phyloP scores from a whole-genome alignment of 768 basidiomycete genomes.

The Russula emetica region DNA sequence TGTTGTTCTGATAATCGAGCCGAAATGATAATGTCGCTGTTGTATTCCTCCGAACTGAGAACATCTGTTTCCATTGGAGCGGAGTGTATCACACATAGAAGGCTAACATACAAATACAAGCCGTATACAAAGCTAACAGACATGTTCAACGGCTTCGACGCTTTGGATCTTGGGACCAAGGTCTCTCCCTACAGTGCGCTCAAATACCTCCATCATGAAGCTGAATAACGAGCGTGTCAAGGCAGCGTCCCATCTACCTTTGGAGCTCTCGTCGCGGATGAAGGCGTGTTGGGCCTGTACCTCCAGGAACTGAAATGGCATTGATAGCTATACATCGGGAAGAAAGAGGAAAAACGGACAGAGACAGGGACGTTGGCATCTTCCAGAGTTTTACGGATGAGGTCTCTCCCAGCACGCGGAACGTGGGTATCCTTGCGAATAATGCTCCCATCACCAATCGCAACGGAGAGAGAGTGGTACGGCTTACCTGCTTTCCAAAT shows the following conservation, averaged over 20 bases:
- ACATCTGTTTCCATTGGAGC: background rate
- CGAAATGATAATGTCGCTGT: conserved; percentile 33
- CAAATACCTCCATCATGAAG: conserved; percentile 93
- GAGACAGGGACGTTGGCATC: conserved; percentile 69
- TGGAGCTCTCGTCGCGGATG: conserved; percentile 86
- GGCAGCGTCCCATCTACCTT: conserved; percentile 95
- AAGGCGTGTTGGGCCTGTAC: conserved; percentile 98
- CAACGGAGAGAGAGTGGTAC: background rate
- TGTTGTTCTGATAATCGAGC: conserved; percentile 32
- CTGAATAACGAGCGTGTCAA: conserved; percentile 73
- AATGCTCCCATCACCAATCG: background rate
- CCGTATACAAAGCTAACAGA: conserved; percentile 49
- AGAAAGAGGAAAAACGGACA: conserved; percentile 43
- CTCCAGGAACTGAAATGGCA: conserved; percentile 68
- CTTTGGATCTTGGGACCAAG: conserved; percentile 60
- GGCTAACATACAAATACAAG: conserved; percentile 15
- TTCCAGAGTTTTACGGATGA: conserved; percentile 79
- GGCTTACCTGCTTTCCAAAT: conserved; percentile 81
- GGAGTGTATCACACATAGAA: too few relatives aligned
- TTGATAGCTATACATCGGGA: conserved; percentile 1
- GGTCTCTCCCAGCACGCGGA: conserved; percentile 76
- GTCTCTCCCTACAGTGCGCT: conserved; percentile 80
- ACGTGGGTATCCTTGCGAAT: conserved; percentile 80
- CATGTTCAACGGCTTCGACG: conserved; percentile 60
- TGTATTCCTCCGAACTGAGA: conserved; percentile 30